Conservation (phyloP, 352 stramenopile species). For the Phytophthora cryptogea region DNA sequence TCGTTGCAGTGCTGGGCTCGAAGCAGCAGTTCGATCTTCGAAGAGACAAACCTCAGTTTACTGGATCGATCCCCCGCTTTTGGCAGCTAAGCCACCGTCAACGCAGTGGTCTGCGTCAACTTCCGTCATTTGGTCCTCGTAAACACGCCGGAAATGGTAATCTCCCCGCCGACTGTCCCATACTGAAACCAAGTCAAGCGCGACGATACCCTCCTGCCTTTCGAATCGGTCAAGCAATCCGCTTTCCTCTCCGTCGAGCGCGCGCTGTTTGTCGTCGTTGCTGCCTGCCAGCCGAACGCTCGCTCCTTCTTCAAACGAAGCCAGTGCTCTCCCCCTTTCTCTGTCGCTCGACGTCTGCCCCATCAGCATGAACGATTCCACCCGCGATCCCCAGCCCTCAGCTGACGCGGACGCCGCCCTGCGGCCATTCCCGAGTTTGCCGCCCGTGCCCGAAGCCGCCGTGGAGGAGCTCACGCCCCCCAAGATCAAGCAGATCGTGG, state of each 20-base stretch:
- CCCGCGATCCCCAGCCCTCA: slow-evolving; percentile 21
- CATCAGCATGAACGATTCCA: slow-evolving; percentile 41
- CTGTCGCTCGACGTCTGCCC: slow-evolving; percentile 33
- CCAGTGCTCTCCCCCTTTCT: slow-evolving; percentile 27
- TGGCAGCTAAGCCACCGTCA: slow-evolving; percentile 5
- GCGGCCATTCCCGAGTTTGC: slow-evolving; percentile 28
- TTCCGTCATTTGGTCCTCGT: slow-evolving; percentile 21
- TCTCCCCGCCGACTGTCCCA: slow-evolving; percentile 1
- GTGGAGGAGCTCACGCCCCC: slow-evolving; percentile 20
- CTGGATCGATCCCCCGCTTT: slow-evolving; percentile 12
- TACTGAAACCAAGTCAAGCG: slow-evolving; percentile 30
- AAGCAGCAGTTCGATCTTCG: slow-evolving; percentile 2
- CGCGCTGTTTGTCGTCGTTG: not conserved
- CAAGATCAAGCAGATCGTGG: slow-evolving; percentile 22
- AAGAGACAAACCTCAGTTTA: slow-evolving; percentile 12
- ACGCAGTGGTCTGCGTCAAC: slow-evolving; percentile 11
- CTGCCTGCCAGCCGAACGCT: slow-evolving; percentile 3
- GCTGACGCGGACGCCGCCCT: slow-evolving; percentile 17
- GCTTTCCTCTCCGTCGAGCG: not conserved
- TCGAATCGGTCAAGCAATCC: slow-evolving; percentile 26
- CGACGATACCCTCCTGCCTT: slow-evolving; percentile 11
- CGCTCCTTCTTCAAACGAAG: slow-evolving; percentile 9
- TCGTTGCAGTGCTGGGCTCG: not conserved
- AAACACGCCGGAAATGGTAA: slow-evolving; percentile 8
- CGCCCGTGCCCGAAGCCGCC: slow-evolving; percentile 27